These are phyloP conservation scores for Canavalia gladiata DNA, from an alignment of 306 rosid genomes.

Conservation along the genomic window DNA sequence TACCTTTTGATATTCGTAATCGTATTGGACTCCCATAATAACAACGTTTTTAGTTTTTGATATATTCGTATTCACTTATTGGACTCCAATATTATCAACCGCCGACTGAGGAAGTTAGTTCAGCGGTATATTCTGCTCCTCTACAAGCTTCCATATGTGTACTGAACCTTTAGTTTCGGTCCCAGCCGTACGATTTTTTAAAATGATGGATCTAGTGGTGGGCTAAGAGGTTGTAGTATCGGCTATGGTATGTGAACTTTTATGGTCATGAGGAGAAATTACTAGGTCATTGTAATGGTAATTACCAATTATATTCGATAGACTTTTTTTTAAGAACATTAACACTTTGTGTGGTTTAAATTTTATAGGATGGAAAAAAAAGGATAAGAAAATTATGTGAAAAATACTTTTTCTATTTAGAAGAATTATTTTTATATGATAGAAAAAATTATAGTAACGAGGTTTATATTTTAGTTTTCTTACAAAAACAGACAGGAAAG, in stretches of 20 bases:
- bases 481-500: too few relatives aligned
- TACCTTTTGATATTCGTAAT: background rate
- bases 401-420: too few relatives aligned
- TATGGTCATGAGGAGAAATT: background rate
- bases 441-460: too few relatives aligned
- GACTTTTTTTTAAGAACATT: too few relatives aligned
- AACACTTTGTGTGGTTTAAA: too few relatives aligned
- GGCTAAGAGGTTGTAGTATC: background rate
- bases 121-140: background rate
- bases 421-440: too few relatives aligned
- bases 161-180: background rate
- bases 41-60: background rate
- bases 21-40: background rate
- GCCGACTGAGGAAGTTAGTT: conserved; percentile 51
- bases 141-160: background rate
- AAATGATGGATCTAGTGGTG: background rate
- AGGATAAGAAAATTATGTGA: too few relatives aligned
- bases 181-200: conserved; percentile 7
- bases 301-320: too few relatives aligned
- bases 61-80: background rate
- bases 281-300: too few relatives aligned
- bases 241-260: background rate
- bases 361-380: too few relatives aligned
- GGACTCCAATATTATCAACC: conserved; percentile 36
- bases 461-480: too few relatives aligned